phyloP scores from a whole-genome alignment of 306 rosid genomes.

The Dryas drummondii region DNA sequence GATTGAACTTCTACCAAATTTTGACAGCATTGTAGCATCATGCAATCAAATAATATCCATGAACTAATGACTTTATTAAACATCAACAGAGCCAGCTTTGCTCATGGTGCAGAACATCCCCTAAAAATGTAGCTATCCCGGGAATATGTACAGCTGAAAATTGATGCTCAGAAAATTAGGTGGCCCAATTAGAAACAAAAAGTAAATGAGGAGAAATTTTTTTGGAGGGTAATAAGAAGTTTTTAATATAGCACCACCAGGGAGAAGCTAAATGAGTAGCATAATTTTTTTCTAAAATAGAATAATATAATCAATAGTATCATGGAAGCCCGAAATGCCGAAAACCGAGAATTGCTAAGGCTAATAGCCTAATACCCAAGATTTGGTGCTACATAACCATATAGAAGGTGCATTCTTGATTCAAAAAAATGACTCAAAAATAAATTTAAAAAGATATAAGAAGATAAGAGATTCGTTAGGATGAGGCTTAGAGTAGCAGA shows the following conservation, averaged over 20 bases:
- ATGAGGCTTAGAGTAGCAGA: constrained; percentile 1
- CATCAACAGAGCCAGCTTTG: background rate
- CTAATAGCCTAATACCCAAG: background rate
- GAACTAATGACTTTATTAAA: background rate
- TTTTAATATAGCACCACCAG: no score
- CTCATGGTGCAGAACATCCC: background rate
- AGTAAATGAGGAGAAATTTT: no score
- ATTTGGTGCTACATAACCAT: background rate
- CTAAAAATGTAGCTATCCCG: background rate
- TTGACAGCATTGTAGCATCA: no score
- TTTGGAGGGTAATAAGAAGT: no score
- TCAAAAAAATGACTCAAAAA: background rate
- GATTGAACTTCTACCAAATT: no score
- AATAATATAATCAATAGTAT: background rate
- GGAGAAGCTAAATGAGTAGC: no score
- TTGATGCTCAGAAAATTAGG: no score
- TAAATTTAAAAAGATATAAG: background rate
- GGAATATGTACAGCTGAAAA: background rate
- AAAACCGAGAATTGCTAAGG: background rate
- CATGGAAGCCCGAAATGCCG: background rate
- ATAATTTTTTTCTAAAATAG: background rate
- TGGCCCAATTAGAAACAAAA: no score
- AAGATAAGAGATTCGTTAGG: background rate
- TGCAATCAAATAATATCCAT: background rate
- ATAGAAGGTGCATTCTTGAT: background rate